Evolutionary conservation across 78 protist species (phyloP), one percentile per base, ranked within the genome.

Genomic region (Dictyostelium firmibasis): DNA sequence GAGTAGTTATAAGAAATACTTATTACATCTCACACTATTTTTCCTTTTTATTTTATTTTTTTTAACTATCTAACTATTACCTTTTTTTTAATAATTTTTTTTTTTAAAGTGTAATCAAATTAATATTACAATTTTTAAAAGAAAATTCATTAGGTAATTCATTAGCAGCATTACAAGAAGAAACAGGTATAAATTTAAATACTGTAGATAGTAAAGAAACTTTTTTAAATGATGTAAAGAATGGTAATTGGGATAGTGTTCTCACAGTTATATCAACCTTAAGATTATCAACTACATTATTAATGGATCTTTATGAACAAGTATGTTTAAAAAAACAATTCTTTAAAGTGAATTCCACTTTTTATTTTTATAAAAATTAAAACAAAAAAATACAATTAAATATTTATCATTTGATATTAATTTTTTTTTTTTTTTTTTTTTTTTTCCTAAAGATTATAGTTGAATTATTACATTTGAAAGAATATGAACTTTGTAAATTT

Each of bases 201-300:
- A 82, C 92, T 43, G 95, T 97, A 1, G 96, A 97, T 60, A 53
- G 31, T 62, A 60, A 86, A 18, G 98, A 97, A 36, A 3, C 57
- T 10, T 81, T 98, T 35, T 33, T 85, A 29, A 8, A 86, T 44
- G 94, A 96, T 93, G 43, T 97, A 4, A 83, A n/a, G 25, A 18
- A 23, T 31, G 99, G 99, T 11, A 69, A 77, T 13, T 98, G 99
- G 99, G 98, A 98, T 47, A 62, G 36, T 3, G 98, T 98, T 29
- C 29, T 98, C 36, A 2, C 76, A 4, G 84, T 70, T 4, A n/a
- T 97, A 44, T 62, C 86, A 69, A 11, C 76, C 7, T 74, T 98
- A 31, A 25, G 38, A 79, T 60, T 98, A 35, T 91, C 98, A 25
- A 20, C 25, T 5, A 31, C 27, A 16, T 43, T 64, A 13, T 33